Evolutionary conservation across 2,329 filamentous ascomycete genomes (phyloP).

Genomic region (Trichoderma sp.): DNA sequence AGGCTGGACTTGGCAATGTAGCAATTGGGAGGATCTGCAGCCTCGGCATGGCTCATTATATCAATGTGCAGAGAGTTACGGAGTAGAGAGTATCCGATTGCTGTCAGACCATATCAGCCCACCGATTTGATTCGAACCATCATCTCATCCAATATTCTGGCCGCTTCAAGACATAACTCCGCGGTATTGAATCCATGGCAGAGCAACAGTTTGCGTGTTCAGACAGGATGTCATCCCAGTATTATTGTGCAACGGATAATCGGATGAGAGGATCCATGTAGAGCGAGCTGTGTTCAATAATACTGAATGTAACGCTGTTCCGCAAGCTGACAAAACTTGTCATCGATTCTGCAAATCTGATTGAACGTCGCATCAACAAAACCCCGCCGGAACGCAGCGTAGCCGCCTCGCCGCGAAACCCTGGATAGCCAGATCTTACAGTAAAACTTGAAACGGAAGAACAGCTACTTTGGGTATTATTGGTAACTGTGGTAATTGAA

Average conservation of each 20-base stretch:
- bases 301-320: neutral
- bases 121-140: neutral
- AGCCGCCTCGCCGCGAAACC: neutral
- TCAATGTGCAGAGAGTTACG: neutral
- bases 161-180: neutral
- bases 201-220: neutral
- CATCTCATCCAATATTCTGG: neutral
- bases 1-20: neutral
- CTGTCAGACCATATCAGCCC: neutral
- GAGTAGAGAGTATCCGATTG: neutral
- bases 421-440: neutral
- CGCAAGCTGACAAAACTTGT: neutral
- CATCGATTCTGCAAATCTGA: neutral
- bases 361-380: neutral
- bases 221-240: neutral
- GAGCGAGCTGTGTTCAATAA: neutral
- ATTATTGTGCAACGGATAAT: neutral
- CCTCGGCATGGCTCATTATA: neutral
- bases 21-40: neutral
- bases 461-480: neutral
- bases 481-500: neutral
- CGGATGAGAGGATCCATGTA: neutral
- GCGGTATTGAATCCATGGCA: neutral
- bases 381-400: neutral
- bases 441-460: neutral